Base-by-base conservation (phyloP, 2,329 filamentous ascomycete species). In the Diaporthe caulivora region DNA sequence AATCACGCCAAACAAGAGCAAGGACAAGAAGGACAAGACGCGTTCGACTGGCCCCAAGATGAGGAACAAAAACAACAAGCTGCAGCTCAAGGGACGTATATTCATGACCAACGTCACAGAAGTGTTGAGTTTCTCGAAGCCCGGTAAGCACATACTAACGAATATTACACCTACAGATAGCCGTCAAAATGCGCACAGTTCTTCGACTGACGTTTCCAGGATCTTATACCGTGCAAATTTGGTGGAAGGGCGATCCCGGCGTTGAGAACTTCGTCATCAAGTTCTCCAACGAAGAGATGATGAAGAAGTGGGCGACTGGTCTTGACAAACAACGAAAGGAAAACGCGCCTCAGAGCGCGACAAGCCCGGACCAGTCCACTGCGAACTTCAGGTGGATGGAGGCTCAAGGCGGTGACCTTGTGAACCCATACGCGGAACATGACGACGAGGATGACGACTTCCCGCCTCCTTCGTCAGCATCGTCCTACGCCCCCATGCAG, bases 41-140 rank as follows among this genome's bases (percentile, higher is more conserved):
- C 86, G 86, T 72, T 88, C 88, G 0, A 85, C 85, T 2, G 85
- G 24, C 13, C 88, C 91, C 73, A 94, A 92, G 82, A 80, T 83
- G 60, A 84, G 85, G 58, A 91, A 89, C 79, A 92, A 90, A 81
- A 93, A 91, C 78, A 93, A 93, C 54, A 98, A 96, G 83, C 87
- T 98, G 75, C 95, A 98, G 83, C 88, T 99, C 40, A 99, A 99
- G 84, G 97, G 97, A 51, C 92, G 97, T 68, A 99, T 99, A 79
- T 98, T 98, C 85, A 98, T 99, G 95, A 95, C 95, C 78, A 99
- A 99, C 80, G 96, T 99, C 71, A 98, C 95, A 51, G 95, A 98
- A 82, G 92, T 98, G n/a, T 87, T 98, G 54, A 95, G 93, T 24
- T 87, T 97, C 74, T 92, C 93, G 65, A 98, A 95, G 82, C 94